Evolutionary conservation across 192 early-diverging fungal genomes (phyloP), one percentile per base, ranked within the genome.

Genomic region (Geranomyces michiganensis): DNA sequence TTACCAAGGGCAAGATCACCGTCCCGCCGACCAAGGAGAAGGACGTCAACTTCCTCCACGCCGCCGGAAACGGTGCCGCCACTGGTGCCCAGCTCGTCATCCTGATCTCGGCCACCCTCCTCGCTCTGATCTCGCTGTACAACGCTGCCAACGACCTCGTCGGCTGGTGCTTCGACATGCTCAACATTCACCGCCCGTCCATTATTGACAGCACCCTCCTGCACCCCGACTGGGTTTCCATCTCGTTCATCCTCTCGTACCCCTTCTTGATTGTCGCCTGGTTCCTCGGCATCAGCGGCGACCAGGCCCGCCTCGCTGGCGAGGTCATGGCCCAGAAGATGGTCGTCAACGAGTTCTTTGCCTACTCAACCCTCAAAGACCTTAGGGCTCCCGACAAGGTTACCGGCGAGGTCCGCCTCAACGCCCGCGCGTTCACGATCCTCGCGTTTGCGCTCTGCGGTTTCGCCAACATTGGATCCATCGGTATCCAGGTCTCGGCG

Each of bases 301-400:
- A 70, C 7, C 79, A 90, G 56, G 70, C 85, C 41, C 80, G 87
- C 33, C 63, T 49, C 30, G 89, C 89, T 17, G 90, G 87, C 48
- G 82, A 85, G 64, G 73, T 94, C 44, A 69, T 90, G 79, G 87
- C 90, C 15, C 86, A 85, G 45, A 93, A 94, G 81, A 86, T 94
- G 60, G 77, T 92, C 74, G 83, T 89, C 56, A 96, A 94, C 81
- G 94, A 96, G 85, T 93, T 96, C 76, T 89, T 89, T n/a, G 94
- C 90, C 5, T 96, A 92, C 78, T 33, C 71, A 1, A 36, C 65
- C 63, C 31, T 84, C 29, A 61, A 56, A 51, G 13, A 61, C 26
- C 33, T 44, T 31, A 63, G 58, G 43, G 7, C 71, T 8, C 48
- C 46, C 22, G 74, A 55, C 19, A 70, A 45, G 27, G 62, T 49